Conservation (phyloP, 1,139 yeast genomes). For the Tardiomyces depauwii region DNA sequence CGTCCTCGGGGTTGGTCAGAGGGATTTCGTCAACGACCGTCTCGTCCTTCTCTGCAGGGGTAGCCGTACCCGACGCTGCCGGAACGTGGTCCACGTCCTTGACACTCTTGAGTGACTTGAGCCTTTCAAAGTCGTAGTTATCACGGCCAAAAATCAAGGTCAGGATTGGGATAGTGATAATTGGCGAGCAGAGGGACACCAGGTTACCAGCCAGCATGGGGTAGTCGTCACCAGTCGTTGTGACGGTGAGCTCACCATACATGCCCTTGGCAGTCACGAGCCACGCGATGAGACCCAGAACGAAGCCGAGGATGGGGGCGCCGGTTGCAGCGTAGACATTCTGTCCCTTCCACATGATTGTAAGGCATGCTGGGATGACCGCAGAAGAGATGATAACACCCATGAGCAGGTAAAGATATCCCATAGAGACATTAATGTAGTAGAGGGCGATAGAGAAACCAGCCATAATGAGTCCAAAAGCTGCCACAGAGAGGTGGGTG, state of each 20-base stretch:
- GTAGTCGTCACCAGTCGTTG: constrained; percentile 60
- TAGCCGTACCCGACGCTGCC: constrained; percentile 12
- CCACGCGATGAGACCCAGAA: constrained; percentile 39
- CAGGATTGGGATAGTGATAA: constrained; percentile 52
- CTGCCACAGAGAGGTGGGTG: constrained; percentile 55
- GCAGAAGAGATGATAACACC: constrained; percentile 82
- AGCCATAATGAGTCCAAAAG: constrained; percentile 62
- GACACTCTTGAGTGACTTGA: constrained; percentile 47
- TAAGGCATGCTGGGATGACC: constrained; percentile 64
- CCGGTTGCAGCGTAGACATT: constrained; percentile 35
- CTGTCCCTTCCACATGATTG: constrained; percentile 59
- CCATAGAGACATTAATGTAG: constrained; percentile 79
- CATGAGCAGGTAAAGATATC: constrained; percentile 76
- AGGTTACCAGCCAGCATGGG: constrained; percentile 83
- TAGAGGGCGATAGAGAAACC: constrained; percentile 72
- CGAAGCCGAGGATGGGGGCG: constrained; percentile 39
- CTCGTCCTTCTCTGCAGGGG: constrained; percentile 11
- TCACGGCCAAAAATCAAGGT: constrained; percentile 56
- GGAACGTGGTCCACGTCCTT: constrained; percentile 33
- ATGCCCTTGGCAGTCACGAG: constrained; percentile 31
- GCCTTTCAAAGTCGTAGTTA: constrained; percentile 59
- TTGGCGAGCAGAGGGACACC: constrained; percentile 70
- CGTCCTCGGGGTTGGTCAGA: constrained; percentile 19
- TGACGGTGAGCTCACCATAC: constrained; percentile 37
- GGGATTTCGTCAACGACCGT: constrained; percentile 9